These are phyloP conservation scores for Paradendryphiella salina DNA, from an alignment of 2,329 filamentous ascomycete genomes.

Conservation along the genomic window DNA sequence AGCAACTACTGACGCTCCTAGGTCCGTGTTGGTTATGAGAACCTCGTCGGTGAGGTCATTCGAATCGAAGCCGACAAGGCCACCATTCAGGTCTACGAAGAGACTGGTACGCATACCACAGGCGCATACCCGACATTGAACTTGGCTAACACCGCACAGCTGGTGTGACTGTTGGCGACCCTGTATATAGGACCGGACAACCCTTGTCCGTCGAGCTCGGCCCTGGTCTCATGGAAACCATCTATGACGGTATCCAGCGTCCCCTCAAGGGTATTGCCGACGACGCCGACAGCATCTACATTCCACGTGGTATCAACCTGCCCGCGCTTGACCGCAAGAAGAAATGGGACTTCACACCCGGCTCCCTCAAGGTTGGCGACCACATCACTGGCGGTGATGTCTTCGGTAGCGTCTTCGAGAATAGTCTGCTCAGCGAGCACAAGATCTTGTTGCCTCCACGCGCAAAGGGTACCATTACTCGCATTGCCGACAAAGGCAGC, in stretches of 20 bases:
- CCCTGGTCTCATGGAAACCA: conserved; percentile 95
- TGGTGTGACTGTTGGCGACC: conserved; percentile 93
- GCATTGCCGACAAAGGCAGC: conserved; percentile 83
- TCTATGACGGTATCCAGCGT: conserved; percentile 98
- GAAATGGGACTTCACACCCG: conserved; percentile 95
- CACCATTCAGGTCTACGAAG: conserved; percentile 98
- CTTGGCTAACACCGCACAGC: conserved; percentile 58
- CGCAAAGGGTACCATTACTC: conserved; percentile 87
- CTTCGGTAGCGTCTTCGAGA: conserved; percentile 93
- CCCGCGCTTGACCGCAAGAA: conserved; percentile 86
- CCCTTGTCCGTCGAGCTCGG: conserved; percentile 96
- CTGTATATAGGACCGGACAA: conserved; percentile 87
- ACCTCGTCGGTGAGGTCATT: conserved; percentile 96
- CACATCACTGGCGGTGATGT: conserved; percentile 96
- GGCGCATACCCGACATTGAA: not conserved
- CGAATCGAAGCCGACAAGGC: conserved; percentile 94
- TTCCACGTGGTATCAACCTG: conserved; percentile 87
- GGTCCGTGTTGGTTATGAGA: conserved; percentile 90
- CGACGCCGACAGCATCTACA: conserved; percentile 86
- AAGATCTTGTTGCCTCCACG: conserved; percentile 90
- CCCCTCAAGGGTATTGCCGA: conserved; percentile 84
- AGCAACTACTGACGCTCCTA: conserved; percentile 44
- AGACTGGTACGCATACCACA: conserved; percentile 70
- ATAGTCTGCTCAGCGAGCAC: conserved; percentile 91
- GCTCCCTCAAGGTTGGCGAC: conserved; percentile 86